Percentiles rank a stretch among this genome's conserved stretches.
These are phyloP conservation scores for Acmispon strigosus DNA, from an alignment of 306 rosid genomes.

Conservation along the genomic window DNA sequence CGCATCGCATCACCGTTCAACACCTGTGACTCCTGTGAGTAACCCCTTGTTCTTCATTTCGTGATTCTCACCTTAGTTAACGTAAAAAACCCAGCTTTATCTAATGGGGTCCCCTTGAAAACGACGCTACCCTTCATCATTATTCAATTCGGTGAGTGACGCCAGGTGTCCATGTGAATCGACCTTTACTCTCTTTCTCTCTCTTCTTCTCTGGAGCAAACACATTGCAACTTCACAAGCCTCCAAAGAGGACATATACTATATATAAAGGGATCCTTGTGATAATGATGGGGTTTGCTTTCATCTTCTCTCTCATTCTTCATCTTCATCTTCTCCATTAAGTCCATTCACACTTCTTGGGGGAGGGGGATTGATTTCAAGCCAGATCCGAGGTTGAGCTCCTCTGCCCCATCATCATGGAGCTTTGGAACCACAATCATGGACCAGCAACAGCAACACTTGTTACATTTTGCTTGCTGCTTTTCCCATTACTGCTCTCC, in stretches of 20 bases:
- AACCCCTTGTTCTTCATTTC: not conserved
- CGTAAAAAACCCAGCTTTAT: conserved; percentile 21
- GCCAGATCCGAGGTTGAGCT: conserved; percentile 35
- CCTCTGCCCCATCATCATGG: conserved; percentile 22
- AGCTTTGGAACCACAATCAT: conserved; percentile 27
- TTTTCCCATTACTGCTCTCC: conserved; percentile 34
- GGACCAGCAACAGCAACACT: conserved; percentile 21
- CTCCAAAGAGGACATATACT: not conserved
- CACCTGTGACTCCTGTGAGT: conserved; percentile 25
- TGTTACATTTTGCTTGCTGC: conserved; percentile 37
- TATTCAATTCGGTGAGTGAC: conserved; percentile 28
- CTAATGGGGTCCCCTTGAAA: conserved; percentile 34
- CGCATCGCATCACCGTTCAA: not conserved
- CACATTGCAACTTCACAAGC: conserved; percentile 11
- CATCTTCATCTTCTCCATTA: conserved; percentile 4
- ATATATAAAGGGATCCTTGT: not conserved
- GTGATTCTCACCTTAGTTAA: conserved; percentile 35
- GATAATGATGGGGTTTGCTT: not conserved
- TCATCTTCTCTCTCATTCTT: not conserved
- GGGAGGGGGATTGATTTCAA: not conserved
- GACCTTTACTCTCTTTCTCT: conserved; percentile 26
- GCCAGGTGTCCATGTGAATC: conserved; percentile 61
- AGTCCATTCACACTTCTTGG: not conserved
- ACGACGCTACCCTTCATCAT: conserved; percentile 34
- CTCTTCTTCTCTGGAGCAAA: not conserved